These are phyloP conservation scores for Ophiocordyceps robertsii DNA, from an alignment of 2,329 filamentous ascomycete species.

Conservation along the genomic window DNA sequence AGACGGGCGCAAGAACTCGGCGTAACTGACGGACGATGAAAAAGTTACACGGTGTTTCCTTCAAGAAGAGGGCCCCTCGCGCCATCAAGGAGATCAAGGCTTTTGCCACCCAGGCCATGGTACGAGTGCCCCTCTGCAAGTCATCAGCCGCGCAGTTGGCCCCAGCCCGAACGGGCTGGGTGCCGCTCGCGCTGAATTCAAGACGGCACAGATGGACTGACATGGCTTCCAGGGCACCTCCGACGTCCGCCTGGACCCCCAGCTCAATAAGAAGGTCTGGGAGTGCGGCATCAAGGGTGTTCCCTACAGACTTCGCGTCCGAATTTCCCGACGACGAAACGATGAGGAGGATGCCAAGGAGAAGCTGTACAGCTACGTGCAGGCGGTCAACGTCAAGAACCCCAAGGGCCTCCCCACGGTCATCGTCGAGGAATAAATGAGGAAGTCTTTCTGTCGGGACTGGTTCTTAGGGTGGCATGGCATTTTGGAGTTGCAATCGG, in stretches of 20 bases:
- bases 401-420: conserved; percentile 93
- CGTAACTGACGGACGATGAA: conserved; percentile 5
- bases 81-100: conserved; percentile 99
- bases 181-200: not conserved
- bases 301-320: conserved; percentile 90
- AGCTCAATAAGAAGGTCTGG: conserved; percentile 99
- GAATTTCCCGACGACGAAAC: conserved; percentile 99
- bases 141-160: not conserved
- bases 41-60: conserved; percentile 92
- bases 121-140: conserved; percentile 36
- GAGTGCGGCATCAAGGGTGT: conserved; percentile 98
- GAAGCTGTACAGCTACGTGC: conserved; percentile 99
- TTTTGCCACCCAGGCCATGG: conserved; percentile 91
- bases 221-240: conserved; percentile 59
- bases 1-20: not conserved
- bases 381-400: conserved; percentile 99
- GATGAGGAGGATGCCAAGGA: conserved; percentile 99
- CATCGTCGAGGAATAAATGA: conserved; percentile 62
- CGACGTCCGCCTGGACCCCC: conserved; percentile 95
- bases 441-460: conserved; percentile 22
- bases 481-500: conserved; percentile 33
- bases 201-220: conserved; percentile 6
- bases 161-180: not conserved
- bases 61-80: conserved; percentile 98
- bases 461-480: conserved; percentile 29